phyloP scores from a whole-genome alignment of 768 basidiomycete genomes.

The Lentinula sp. region DNA sequence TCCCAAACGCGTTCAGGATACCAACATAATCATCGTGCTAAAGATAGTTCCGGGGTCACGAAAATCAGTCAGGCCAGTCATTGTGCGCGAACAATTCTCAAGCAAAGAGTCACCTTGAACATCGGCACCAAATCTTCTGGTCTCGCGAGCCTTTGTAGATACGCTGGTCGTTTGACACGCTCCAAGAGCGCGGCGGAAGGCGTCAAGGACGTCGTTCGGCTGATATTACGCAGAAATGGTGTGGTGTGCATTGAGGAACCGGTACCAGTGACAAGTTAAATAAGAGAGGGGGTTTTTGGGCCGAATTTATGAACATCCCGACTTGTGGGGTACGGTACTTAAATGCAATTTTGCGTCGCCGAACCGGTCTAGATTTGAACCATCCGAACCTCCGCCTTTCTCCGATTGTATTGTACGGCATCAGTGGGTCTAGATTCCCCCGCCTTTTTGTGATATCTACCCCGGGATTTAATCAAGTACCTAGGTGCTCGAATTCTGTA shows the following conservation, averaged over 20 bases:
- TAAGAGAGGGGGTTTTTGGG: neutral
- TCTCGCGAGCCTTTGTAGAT: constrained; percentile 28
- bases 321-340: neutral
- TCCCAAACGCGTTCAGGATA: neutral
- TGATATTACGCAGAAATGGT: neutral
- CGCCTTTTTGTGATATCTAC: neutral
- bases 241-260: neutral
- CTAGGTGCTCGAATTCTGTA: too few relatives aligned
- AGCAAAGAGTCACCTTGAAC: constrained; percentile 26
- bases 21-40: constrained; percentile 43
- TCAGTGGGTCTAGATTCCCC: neutral
- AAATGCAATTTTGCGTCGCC: neutral
- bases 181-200: constrained; percentile 32
- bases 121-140: constrained; percentile 33
- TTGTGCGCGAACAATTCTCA: too few relatives aligned
- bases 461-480: neutral
- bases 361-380: neutral
- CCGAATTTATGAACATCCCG: neutral
- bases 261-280: neutral
- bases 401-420: neutral
- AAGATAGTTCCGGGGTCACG: neutral
- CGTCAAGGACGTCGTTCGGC: neutral
- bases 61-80: neutral
- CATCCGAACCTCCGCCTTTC: neutral
- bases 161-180: constrained; percentile 33